Evolutionary conservation across 768 basidiomycete genomes (phyloP).

Genomic region (Boletales sp.): DNA sequence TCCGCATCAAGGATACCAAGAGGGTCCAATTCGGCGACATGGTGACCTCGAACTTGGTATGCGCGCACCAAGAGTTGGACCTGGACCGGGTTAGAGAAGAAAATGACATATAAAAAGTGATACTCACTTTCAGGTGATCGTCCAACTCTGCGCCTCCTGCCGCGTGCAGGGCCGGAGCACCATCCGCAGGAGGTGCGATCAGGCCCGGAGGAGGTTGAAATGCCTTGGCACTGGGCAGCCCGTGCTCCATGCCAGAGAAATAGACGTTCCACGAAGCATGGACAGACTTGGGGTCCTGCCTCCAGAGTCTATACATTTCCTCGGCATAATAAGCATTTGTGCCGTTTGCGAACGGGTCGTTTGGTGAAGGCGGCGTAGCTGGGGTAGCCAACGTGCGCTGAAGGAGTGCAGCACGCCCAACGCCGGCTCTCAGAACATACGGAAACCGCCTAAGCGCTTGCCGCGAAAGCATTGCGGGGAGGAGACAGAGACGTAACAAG

Average conservation of each 20-base stretch:
- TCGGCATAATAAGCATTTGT: conserved; percentile 95
- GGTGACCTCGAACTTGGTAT: conserved; percentile 98
- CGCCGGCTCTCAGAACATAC: conserved; percentile 20
- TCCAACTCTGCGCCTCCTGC: conserved; percentile 75
- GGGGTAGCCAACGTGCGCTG: conserved; percentile 45
- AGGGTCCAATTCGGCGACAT: conserved; percentile 93
- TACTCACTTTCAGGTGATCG: conserved; percentile 86
- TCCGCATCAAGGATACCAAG: conserved; percentile 91
- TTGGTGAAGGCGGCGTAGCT: conserved; percentile 59
- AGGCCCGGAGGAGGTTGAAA: conserved; percentile 81
- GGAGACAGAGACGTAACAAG: neutral
- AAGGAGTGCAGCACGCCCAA: conserved; percentile 15
- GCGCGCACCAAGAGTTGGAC: conserved; percentile 97
- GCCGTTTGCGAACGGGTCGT: conserved; percentile 88
- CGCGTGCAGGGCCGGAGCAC: conserved; percentile 72
- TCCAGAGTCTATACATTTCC: conserved; percentile 94
- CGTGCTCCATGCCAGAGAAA: conserved; percentile 90
- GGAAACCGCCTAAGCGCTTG: conserved; percentile 36
- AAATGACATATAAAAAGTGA: neutral
- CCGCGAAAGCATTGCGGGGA: conserved; percentile 34
- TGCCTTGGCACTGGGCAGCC: conserved; percentile 72
- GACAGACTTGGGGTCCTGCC: conserved; percentile 85
- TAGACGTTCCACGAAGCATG: conserved; percentile 95
- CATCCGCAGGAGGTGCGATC: conserved; percentile 69
- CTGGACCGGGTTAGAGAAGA: conserved; percentile 38